Evolutionary conservation across 2,329 filamentous ascomycete species (phyloP).

Genomic region (Paradendryphiella salina): DNA sequence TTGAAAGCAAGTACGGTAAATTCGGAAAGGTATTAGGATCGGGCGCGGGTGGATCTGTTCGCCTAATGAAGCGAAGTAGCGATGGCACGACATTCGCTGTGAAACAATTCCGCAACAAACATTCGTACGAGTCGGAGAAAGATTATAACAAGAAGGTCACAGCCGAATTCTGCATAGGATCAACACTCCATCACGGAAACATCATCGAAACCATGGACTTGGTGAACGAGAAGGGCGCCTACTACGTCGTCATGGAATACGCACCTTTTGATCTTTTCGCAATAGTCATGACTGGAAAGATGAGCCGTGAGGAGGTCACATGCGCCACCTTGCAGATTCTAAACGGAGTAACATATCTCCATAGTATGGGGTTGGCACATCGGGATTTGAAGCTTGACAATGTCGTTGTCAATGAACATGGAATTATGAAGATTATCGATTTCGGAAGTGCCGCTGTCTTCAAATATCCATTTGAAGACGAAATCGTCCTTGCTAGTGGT

Average conservation of each 20-base stretch:
- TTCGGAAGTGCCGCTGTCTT: slow-evolving; percentile 98
- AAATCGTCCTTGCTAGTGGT: slow-evolving; percentile 80
- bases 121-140: slow-evolving; percentile 89
- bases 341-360: slow-evolving; percentile 90
- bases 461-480: slow-evolving; percentile 93
- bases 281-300: slow-evolving; percentile 98
- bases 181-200: slow-evolving; percentile 94
- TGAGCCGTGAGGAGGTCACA: slow-evolving; percentile 86
- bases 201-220: slow-evolving; percentile 98
- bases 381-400: slow-evolving; percentile 96
- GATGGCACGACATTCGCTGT: slow-evolving; percentile 95
- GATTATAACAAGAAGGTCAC: slow-evolving; percentile 99
- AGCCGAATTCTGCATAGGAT: slow-evolving; percentile 96
- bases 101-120: slow-evolving; percentile 91
- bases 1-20: slow-evolving; percentile 92
- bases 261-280: slow-evolving; percentile 95
- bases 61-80: slow-evolving; percentile 88
- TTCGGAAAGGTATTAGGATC: slow-evolving; percentile 92
- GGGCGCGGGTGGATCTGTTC: slow-evolving; percentile 90
- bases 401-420: slow-evolving; percentile 92
- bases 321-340: slow-evolving; percentile 94
- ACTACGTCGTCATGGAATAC: slow-evolving; percentile 99
- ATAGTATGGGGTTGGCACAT: slow-evolving; percentile 92
- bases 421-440: slow-evolving; percentile 99
- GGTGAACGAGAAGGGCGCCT: slow-evolving; percentile 87